Percentiles rank a stretch among this genome's conserved stretches.
Evolutionary conservation across 2,329 filamentous ascomycete genomes (phyloP).

Genomic region (Clarireedia monteithiana): DNA sequence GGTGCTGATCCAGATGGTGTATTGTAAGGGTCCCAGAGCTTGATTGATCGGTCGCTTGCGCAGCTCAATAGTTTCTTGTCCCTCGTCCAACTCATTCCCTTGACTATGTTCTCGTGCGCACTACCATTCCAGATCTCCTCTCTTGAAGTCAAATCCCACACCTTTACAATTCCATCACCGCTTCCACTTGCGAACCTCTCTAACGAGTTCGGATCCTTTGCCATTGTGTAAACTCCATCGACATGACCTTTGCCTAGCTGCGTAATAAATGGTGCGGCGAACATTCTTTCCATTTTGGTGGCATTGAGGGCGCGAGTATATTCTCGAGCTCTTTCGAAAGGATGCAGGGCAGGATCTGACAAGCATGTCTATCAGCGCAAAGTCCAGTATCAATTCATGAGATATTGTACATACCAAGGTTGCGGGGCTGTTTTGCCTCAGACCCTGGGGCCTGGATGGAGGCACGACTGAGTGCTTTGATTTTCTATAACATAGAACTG

Average conservation of each 20-base stretch:
- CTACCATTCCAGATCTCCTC: conserved; percentile 70
- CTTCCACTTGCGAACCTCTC: conserved; percentile 74
- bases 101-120: conserved; percentile 91
- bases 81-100: conserved; percentile 81
- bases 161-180: conserved; percentile 89
- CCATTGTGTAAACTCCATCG: conserved; percentile 78
- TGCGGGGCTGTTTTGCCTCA: conserved; percentile 56
- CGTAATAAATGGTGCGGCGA: conserved; percentile 73
- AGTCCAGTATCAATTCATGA: not conserved
- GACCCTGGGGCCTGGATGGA: conserved; percentile 60
- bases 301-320: conserved; percentile 74
- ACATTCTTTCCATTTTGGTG: conserved; percentile 90
- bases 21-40: conserved; percentile 86
- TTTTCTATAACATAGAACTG: conserved; percentile 36
- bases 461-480: conserved; percentile 60
- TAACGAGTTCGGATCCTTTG: conserved; percentile 69
- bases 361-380: not conserved
- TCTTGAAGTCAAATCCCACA: conserved; percentile 71
- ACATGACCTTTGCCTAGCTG: conserved; percentile 88
- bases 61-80: conserved; percentile 82
- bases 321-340: conserved; percentile 80
- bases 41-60: conserved; percentile 77
- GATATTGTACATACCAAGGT: conserved; percentile 48
- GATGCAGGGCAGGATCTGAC: conserved; percentile 36
- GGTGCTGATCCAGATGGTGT: conserved; percentile 61